Conservation (phyloP, 352 stramenopile species). For the Pythium vanterpoolii region DNA sequence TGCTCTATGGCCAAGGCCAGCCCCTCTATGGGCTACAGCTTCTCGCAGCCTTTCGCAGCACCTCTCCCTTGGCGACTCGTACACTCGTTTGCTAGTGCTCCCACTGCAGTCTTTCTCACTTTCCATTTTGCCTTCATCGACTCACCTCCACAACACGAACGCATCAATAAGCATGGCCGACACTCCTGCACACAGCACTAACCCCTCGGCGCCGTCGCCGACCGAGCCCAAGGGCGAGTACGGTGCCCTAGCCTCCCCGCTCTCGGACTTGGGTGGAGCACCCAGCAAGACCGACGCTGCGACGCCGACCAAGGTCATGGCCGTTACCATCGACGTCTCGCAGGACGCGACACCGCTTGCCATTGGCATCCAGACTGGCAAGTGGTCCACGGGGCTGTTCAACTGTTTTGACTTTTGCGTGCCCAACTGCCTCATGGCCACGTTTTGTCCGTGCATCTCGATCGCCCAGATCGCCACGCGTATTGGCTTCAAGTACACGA, state of each 20-base stretch:
- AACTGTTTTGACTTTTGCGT: conserved; percentile 22
- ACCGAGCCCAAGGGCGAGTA: not conserved
- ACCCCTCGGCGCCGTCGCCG: not conserved
- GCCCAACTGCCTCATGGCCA: conserved; percentile 29
- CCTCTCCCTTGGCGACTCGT: not conserved
- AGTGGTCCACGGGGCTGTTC: conserved; percentile 23
- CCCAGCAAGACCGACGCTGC: not conserved
- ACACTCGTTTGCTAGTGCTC: not conserved
- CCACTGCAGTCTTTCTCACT: not conserved
- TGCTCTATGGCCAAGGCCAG: no score
- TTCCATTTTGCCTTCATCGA: not conserved
- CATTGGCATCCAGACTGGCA: conserved; percentile 1
- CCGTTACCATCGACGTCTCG: not conserved
- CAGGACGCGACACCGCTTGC: not conserved
- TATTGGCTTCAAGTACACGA: conserved; percentile 19
- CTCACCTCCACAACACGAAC: not conserved
- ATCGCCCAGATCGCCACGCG: conserved; percentile 21
- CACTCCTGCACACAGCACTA: not conserved
- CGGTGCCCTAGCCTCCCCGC: not conserved
- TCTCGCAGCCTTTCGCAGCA: no score
- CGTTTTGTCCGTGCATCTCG: conserved; percentile 25
- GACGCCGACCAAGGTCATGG: not conserved
- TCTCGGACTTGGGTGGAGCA: conserved; percentile 1
- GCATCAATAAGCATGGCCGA: not conserved
- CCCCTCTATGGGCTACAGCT: no score